These are phyloP conservation scores for Chytriomyces sp. DNA, from an alignment of 192 early-diverging fungal genomes.

Conservation along the genomic window DNA sequence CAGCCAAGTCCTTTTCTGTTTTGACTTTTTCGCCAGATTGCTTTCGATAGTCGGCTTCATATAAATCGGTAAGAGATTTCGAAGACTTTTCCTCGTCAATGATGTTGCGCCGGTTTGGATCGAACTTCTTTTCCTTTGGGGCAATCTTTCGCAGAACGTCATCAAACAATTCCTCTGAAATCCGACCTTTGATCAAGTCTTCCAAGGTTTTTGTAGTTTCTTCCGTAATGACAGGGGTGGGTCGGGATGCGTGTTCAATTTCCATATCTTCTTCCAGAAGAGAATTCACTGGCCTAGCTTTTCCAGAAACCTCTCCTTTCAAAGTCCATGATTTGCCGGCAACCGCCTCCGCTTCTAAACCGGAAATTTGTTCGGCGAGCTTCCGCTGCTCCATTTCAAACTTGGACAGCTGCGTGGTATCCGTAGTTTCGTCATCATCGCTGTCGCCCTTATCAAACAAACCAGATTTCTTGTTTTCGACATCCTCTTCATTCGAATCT, in stretches of 20 bases:
- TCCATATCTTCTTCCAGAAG: slow-evolving; percentile 93
- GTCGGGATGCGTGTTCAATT: slow-evolving; percentile 88
- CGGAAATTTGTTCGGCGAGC: slow-evolving; percentile 73
- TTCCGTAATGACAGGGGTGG: slow-evolving; percentile 93
- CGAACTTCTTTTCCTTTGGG: slow-evolving; percentile 66
- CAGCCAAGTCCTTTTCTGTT: slow-evolving; percentile 78
- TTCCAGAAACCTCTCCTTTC: slow-evolving; percentile 81
- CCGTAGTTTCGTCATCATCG: slow-evolving; percentile 47
- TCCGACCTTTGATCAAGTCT: slow-evolving; percentile 92
- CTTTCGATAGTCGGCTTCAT: slow-evolving; percentile 88
- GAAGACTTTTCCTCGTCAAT: slow-evolving; percentile 84
- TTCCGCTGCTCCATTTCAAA: slow-evolving; percentile 79
- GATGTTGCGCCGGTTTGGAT: slow-evolving; percentile 72
- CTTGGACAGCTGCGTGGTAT: slow-evolving; percentile 60
- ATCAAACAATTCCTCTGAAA: slow-evolving; percentile 87
- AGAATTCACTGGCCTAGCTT: slow-evolving; percentile 87
- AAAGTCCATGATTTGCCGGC: slow-evolving; percentile 87
- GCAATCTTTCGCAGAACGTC: slow-evolving; percentile 86
- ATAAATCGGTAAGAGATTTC: slow-evolving; percentile 88
- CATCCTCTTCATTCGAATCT: slow-evolving; percentile 48
- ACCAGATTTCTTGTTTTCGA: slow-evolving; percentile 51
- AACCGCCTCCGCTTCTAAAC: slow-evolving; percentile 87
- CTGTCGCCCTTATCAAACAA: slow-evolving; percentile 65
- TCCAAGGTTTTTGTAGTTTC: slow-evolving; percentile 86
- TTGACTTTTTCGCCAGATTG: slow-evolving; percentile 48